These are phyloP conservation scores for Cladosporium sp. DNA, from an alignment of 2,329 filamentous ascomycete genomes.

Conservation along the genomic window DNA sequence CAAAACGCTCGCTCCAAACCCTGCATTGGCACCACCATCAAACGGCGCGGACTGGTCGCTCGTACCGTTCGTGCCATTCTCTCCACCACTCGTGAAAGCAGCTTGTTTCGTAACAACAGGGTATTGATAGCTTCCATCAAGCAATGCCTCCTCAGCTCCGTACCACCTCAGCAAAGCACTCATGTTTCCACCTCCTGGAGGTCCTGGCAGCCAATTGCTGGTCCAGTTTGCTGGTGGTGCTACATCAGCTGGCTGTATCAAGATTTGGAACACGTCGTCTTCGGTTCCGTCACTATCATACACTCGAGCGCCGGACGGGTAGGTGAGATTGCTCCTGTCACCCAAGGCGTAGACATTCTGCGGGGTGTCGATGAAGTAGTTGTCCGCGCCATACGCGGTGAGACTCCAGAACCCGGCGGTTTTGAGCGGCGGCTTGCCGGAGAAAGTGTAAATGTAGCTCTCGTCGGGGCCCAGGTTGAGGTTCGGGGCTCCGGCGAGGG, in stretches of 20 bases:
- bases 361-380: conserved; percentile 26
- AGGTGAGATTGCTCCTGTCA: conserved; percentile 28
- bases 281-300: conserved; percentile 16
- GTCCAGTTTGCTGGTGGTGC: conserved; percentile 29
- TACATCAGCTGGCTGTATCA: conserved; percentile 25
- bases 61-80: background rate
- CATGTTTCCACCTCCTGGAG: background rate
- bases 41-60: background rate
- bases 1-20: background rate
- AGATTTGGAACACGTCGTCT: conserved; percentile 24
- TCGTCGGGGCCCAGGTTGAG: conserved; percentile 22
- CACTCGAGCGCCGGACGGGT: conserved; percentile 22
- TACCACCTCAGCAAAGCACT: conserved; percentile 15
- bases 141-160: background rate
- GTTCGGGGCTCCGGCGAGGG: background rate
- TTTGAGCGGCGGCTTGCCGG: conserved; percentile 25
- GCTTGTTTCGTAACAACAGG: conserved; percentile 15
- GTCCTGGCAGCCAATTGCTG: conserved; percentile 26
- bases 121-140: conserved; percentile 10
- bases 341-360: conserved; percentile 25
- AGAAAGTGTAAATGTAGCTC: conserved; percentile 28
- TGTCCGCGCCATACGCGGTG: conserved; percentile 24
- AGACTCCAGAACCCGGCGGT: conserved; percentile 28
- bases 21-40: conserved; percentile 2
- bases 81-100: conserved; percentile 6